Percentiles rank a stretch among this genome's conserved stretches.
Conservation (phyloP, 2,329 filamentous ascomycete species). For the Claviceps lovelessii region DNA sequence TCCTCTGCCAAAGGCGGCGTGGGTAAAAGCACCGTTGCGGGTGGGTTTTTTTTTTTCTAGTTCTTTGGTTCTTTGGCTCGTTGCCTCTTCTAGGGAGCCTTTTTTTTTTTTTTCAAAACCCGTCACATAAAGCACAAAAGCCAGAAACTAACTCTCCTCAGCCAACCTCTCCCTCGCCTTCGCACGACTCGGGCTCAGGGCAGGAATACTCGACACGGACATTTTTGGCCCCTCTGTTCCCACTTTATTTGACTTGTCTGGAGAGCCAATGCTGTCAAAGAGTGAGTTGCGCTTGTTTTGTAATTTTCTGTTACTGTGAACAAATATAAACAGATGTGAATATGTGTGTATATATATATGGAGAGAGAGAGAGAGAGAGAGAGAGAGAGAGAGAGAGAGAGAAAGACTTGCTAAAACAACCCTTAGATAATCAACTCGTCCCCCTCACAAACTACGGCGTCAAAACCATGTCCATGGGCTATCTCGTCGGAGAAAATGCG, state of each 20-base stretch:
- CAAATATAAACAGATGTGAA: no score
- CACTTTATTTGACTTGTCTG: conserved; percentile 69
- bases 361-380: no score
- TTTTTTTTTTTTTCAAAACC: neutral
- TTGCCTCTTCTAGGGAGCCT: no score
- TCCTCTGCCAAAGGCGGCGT: conserved; percentile 97
- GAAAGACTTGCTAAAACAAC: neutral
- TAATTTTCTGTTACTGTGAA: no score
- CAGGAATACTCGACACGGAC: conserved; percentile 86
- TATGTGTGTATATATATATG: no score
- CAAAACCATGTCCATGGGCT: conserved; percentile 98
- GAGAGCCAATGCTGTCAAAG: conserved; percentile 60
- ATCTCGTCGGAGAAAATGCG: conserved; percentile 63
- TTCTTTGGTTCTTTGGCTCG: neutral
- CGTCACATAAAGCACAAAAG: neutral
- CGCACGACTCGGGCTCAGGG: conserved; percentile 63
- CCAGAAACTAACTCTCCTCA: conserved; percentile 10
- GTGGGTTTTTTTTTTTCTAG: conserved; percentile 27
- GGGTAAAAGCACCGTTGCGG: conserved; percentile 86
- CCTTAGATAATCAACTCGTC: conserved; percentile 59
- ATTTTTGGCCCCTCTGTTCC: conserved; percentile 95
- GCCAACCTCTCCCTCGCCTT: conserved; percentile 79
- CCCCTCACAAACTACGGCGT: conserved; percentile 90
- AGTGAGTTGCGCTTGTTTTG: conserved; percentile 33
- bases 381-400: no score